Evolutionary conservation across 306 rosid species (phyloP).

Genomic region (Quercus robur): DNA sequence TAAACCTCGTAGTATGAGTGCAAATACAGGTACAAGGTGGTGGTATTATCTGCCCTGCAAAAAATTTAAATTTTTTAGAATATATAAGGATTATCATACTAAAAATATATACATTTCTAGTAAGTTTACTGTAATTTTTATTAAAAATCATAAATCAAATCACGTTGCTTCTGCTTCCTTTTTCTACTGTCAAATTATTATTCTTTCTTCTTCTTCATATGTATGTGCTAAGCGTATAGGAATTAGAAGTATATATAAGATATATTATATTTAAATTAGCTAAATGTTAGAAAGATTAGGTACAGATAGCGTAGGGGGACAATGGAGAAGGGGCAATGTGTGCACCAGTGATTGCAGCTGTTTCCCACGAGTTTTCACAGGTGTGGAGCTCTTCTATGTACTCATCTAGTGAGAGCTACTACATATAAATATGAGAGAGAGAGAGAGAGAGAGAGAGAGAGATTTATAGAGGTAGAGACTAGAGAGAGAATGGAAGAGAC

Average conservation of each 20-base stretch:
- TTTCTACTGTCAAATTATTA: no score
- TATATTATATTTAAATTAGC: background rate
- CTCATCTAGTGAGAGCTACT: conserved; percentile 10
- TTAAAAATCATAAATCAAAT: no score
- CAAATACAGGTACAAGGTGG: background rate
- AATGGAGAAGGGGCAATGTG: conserved; percentile 38
- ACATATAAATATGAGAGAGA: conserved; percentile 15
- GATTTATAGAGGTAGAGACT: conserved; percentile 5
- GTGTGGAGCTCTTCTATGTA: conserved; percentile 16
- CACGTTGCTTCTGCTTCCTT: no score
- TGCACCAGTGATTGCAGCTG: conserved; percentile 28
- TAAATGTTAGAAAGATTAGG: background rate
- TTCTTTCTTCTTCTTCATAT: no score
- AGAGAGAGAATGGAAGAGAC: conserved; percentile 51
- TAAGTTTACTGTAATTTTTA: no score
- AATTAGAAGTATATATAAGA: no score
- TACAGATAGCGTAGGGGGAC: conserved; percentile 14
- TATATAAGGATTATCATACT: no score
- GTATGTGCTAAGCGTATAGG: no score
- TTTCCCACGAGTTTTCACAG: conserved; percentile 37
- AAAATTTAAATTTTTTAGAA: no score
- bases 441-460: background rate
- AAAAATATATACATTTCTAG: no score
- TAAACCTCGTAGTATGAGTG: background rate
- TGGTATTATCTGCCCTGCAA: no score